Conservation (phyloP, 371 early-diverging fungal genomes). For the Mucor lusitanicus region DNA sequence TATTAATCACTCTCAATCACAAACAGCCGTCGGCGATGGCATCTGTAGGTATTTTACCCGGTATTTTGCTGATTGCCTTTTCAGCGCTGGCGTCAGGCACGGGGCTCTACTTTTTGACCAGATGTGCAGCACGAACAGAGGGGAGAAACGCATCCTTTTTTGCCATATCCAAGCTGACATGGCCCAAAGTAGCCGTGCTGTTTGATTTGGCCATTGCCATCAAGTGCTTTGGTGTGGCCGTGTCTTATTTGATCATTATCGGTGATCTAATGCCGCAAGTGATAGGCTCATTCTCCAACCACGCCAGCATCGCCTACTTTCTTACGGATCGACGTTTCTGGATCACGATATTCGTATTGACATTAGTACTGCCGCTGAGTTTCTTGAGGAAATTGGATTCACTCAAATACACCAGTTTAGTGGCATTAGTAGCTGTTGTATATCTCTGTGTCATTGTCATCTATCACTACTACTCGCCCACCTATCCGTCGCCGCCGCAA, state of each 20-base stretch:
- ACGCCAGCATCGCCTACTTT: constrained; percentile 8
- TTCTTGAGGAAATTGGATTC: constrained; percentile 91
- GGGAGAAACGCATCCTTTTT: constrained; percentile 89
- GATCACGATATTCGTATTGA: constrained; percentile 79
- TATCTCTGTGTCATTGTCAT: constrained; percentile 81
- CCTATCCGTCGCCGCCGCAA: constrained; percentile 41
- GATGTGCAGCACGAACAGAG: constrained; percentile 69
- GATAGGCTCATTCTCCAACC: constrained; percentile 10
- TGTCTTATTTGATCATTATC: constrained; percentile 97
- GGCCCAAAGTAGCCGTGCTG: constrained; percentile 87
- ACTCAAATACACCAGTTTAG: constrained; percentile 14
- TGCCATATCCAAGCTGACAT: constrained; percentile 86
- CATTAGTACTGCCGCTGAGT: constrained; percentile 74
- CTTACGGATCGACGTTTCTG: constrained; percentile 76
- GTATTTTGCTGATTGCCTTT: constrained; percentile 75
- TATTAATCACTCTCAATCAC: not conserved
- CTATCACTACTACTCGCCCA: constrained; percentile 67
- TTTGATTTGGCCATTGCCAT: constrained; percentile 98
- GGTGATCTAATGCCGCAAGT: constrained; percentile 90
- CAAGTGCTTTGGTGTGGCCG: constrained; percentile 99
- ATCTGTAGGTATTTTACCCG: constrained; percentile 80
- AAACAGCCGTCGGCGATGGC: constrained; percentile 82
- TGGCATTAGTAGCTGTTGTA: not conserved
- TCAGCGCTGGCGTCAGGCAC: constrained; percentile 77
- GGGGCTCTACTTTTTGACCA: constrained; percentile 84